Evolutionary conservation across 2,329 filamentous ascomycete species (phyloP), one percentile per base, ranked within the genome.

Genomic region (Trichoderma sp.): DNA sequence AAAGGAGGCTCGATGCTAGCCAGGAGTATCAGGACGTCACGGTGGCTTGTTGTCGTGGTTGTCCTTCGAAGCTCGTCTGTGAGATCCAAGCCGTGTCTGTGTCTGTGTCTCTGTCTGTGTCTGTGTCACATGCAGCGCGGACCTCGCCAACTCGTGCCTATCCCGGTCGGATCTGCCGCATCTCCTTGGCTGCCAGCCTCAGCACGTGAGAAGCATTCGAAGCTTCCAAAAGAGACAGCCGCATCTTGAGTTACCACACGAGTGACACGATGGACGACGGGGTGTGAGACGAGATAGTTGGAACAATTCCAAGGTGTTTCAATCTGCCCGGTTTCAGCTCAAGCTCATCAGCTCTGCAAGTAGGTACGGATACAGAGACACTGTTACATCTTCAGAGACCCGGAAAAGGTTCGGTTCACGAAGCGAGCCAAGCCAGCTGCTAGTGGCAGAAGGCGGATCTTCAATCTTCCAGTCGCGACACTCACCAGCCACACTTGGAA

Each of bases 131-230:
- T 44, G 43, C n/a, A 28, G 21, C 47, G 51, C 39, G n/a, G 44
- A 34, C 47, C 43, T 52, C 58, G 58, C 58, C 58, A 52, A 61
- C 58, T 30, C 39, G 30, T 61, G 47, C 58, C 58, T 43, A 61
- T 51, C 51, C 50, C 5, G 58, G 58, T 17, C 14, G 24, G n/a
- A 19, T 17, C 44, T 34, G 47, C 30, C 43, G 26, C 43, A 19
- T 30, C 26, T 48, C 10, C 7, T 17, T 47, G 5, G 12, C n/a
- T 39, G 34, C 12, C 26, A 34, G 50, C 28, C 26, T 17, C 26
- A 47, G 5, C 15, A 47, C 19, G 28, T 41, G 44, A 61, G 39
- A 52, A 52, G n/a, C 34, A 24, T 10, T 52, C 24, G 24, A 44
- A 44, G 34, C 48, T 61, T 51, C 47, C 44, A 44, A 61, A 21